Evolutionary conservation across 2,329 filamentous ascomycete genomes (phyloP), one percentile per base, ranked within the genome.

Genomic region (Colletotrichum lindemuthianum): DNA sequence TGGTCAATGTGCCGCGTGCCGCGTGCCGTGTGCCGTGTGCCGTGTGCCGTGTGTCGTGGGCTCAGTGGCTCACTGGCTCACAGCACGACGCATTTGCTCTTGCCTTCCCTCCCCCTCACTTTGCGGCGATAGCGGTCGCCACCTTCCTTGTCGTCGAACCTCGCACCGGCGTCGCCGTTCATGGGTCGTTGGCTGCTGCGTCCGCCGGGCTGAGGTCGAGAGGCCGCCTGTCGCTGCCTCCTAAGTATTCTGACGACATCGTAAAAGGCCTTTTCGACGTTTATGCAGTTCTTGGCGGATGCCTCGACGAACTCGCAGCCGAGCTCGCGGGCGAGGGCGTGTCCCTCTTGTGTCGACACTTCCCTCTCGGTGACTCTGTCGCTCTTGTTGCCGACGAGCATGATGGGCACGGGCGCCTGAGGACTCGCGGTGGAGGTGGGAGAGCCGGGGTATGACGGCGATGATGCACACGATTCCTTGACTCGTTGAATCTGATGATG

Each of bases 251-350:
- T 85, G 59, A 98, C 96, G 8, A 99, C 96, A 74, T 99, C 96
- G 79, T 97, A 98, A 75, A 99, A 98, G 37, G 93, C 95, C 84
- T 97, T 98, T 78, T 97, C 96, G 58, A 97, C 95, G 73, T 98
- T 97, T 83, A 97, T 93, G 81, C 94, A 97, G 77, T 97, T 97
- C 82, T 97, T 97, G 40, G 95, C 95, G 7, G 94, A 97, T 2
- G 95, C 94, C 78, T 98, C 95, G 71, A 97, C 93, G 72, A 98
- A 98, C 71, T 97, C 94, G 80, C 96, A 98, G 68, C 93, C 93
- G 43, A 99, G 83, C 73, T 97, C 93, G 72, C 94, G 91, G 59
- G 96, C 95, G 43, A 98, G 82, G 56, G 94, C 93, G 70, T 93
- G 92, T 13, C 96, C 96, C 80, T 99, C 96, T 78, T 98, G 96